Evolutionary conservation across 176 grass and related monocot genomes (phyloP).

Genomic region (Eragrostis nindensis): DNA sequence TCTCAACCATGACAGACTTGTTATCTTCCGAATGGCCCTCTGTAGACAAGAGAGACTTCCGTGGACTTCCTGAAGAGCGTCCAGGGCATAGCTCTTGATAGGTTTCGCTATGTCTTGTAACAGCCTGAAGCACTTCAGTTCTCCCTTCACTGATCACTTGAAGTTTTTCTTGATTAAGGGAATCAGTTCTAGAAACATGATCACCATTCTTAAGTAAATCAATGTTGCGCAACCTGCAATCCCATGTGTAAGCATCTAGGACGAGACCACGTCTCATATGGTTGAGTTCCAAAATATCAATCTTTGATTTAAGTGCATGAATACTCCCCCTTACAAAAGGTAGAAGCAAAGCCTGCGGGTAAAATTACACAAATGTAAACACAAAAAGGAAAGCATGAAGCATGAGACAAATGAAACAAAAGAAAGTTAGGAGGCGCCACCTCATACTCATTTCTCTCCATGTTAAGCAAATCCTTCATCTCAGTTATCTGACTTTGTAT

Average conservation of each 20-base stretch:
- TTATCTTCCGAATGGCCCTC: constrained; percentile 35
- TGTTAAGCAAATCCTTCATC: constrained; percentile 76
- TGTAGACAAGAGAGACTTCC: constrained; percentile 57
- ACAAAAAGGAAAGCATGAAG: constrained; percentile 5
- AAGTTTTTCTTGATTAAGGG: constrained; percentile 37
- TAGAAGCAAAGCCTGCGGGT: constrained; percentile 65
- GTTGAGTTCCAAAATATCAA: constrained; percentile 88
- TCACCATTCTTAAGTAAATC: constrained; percentile 53
- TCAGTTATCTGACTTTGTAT: constrained; percentile 58
- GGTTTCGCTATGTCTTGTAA: constrained; percentile 30
- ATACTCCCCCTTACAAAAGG: constrained; percentile 52
- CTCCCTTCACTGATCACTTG: constrained; percentile 32
- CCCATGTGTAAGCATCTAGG: constrained; percentile 79
- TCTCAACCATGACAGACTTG: constrained; percentile 46
- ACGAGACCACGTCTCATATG: constrained; percentile 72
- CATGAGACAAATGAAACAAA: constrained; percentile 30
- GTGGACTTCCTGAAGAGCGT: constrained; percentile 41
- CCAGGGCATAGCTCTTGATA: constrained; percentile 29
- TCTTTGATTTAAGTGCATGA: constrained; percentile 49
- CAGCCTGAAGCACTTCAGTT: constrained; percentile 26
- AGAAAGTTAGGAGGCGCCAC: constrained; percentile 43
- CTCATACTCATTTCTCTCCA: constrained; percentile 82
- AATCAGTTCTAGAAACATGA: constrained; percentile 34
- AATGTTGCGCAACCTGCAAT: constrained; percentile 58
- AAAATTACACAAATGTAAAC: constrained; percentile 19